Base-by-base conservation (phyloP, 208 protist genomes). In the Leishmania martiniquensis region DNA sequence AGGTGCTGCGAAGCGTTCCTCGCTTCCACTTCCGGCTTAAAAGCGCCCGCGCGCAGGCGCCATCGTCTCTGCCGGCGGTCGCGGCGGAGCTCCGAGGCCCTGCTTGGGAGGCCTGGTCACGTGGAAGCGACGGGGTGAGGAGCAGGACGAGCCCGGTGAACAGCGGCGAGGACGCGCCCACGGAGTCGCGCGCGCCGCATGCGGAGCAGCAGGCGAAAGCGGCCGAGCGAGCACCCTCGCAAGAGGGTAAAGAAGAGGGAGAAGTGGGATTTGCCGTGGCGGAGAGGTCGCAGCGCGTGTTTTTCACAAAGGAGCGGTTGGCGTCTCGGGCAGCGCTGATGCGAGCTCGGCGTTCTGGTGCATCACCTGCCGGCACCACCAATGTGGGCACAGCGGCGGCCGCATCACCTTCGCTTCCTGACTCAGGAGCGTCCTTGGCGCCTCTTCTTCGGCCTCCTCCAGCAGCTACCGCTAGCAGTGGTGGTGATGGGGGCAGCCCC, bases 221-320 rank as follows among this genome's bases (percentile, higher is more conserved):
- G 12, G 32, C 29, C n/a, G 59, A 9, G 34, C 15, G 10, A 65
- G 22, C 22, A 4, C 59, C 34, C 34, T 25, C n/a, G 9, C 59
- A 65, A 20, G 59, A 34, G 32, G 22, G 34, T 4, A 25, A 25
- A 34, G 65, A 52, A 10, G 4, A 45, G 20, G 71, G 4, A 4
- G 71, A 65, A 3, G 37, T 22, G 1, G 66, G 42, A 12, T 12
- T 12, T 29, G 77, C 47, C 10, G 32, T 57, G 7, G 67, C 45
- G 9, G 79, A 68, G 22, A 54, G 57, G 25, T 57, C 67, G 32
- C 73, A 45, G 67, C 67, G 73, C 32, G 73, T 83, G n/a, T 83
- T 83, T 73, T 83, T 83, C 57, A 83, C 79, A 13, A 83, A 83
- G 17, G 79, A 83, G 73, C 73, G 72, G 34, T 69, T 83, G 12